Evolutionary conservation across 2,329 filamentous ascomycete species (phyloP).

Genomic region (Penicillium sp.): DNA sequence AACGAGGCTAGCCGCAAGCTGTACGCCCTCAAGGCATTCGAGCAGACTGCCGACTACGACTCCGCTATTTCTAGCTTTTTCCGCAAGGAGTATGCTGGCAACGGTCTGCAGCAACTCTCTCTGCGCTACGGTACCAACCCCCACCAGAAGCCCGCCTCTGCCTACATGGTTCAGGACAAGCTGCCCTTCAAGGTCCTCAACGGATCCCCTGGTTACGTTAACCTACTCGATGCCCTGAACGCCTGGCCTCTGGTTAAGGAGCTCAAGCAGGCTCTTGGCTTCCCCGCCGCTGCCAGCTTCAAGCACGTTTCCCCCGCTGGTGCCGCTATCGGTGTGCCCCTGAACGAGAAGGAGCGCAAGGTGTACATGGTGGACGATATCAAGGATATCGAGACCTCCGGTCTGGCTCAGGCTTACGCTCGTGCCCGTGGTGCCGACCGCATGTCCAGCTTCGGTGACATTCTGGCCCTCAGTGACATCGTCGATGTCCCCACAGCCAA

Average conservation of each 20-base stretch:
- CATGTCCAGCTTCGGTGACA: constrained; percentile 97
- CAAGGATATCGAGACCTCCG: constrained; percentile 78
- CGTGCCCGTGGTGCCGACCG: constrained; percentile 93
- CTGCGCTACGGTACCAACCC: constrained; percentile 96
- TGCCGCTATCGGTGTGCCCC: constrained; percentile 85
- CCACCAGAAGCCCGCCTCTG: constrained; percentile 94
- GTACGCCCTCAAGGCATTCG: constrained; percentile 96
- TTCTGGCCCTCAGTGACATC: constrained; percentile 87
- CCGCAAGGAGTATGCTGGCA: constrained; percentile 89
- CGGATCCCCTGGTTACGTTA: constrained; percentile 93
- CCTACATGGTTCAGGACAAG: constrained; percentile 69
- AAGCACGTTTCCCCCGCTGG: constrained; percentile 98
- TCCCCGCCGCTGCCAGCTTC: constrained; percentile 93
- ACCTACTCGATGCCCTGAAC: constrained; percentile 92
- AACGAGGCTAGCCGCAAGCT: constrained; percentile 79
- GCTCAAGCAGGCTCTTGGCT: constrained; percentile 81
- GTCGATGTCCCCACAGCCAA: constrained; percentile 92
- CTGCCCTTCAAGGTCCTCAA: constrained; percentile 94
- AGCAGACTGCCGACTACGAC: constrained; percentile 97
- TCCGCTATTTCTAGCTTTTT: constrained; percentile 94
- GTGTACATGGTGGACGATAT: constrained; percentile 99
- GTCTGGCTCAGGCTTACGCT: constrained; percentile 90
- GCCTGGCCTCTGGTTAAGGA: constrained; percentile 97
- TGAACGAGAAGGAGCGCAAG: constrained; percentile 85
- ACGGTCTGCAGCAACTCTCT: constrained; percentile 77